Evolutionary conservation across 2,329 filamentous ascomycete genomes (phyloP).

Genomic region (Sporothrix phasma): DNA sequence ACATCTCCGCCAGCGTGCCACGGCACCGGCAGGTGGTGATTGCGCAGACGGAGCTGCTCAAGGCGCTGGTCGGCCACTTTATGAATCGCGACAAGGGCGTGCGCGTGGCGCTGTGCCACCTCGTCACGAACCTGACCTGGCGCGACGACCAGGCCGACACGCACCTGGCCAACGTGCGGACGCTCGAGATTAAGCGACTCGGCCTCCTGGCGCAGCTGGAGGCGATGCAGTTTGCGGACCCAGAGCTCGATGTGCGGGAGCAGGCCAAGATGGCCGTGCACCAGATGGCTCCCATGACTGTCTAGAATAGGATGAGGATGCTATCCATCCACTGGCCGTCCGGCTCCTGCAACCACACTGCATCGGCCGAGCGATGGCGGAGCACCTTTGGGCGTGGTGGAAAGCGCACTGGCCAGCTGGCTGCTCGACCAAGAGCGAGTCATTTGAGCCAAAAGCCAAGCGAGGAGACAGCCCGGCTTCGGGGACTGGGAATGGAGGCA

Average conservation of each 20-base stretch:
- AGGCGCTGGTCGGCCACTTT: constrained; percentile 62
- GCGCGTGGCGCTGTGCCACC: constrained; percentile 68
- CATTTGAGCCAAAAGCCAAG: too few relatives aligned
- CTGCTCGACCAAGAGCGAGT: too few relatives aligned
- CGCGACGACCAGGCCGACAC: constrained; percentile 63
- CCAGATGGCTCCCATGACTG: constrained; percentile 42
- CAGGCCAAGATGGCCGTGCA: constrained; percentile 69
- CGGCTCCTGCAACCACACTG: too few relatives aligned
- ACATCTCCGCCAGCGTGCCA: constrained; percentile 74
- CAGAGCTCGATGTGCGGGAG: constrained; percentile 73
- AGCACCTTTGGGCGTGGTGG: too few relatives aligned
- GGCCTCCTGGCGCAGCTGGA: constrained; percentile 61
- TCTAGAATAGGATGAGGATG: background rate
- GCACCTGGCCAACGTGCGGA: constrained; percentile 55
- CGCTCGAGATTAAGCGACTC: constrained; percentile 56
- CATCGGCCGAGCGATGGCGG: too few relatives aligned
- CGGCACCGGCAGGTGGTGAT: constrained; percentile 70
- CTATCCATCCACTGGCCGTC: too few relatives aligned
- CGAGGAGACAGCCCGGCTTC: too few relatives aligned
- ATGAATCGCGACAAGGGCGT: constrained; percentile 63
- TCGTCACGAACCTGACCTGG: constrained; percentile 78
- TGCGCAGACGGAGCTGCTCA: constrained; percentile 65
- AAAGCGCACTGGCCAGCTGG: too few relatives aligned
- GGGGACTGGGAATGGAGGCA: too few relatives aligned
- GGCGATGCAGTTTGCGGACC: constrained; percentile 52